Percentiles rank a stretch among this genome's conserved stretches.
phyloP scores from a whole-genome alignment of 2,329 filamentous ascomycete species.

The Sarocladium brachiariae region DNA sequence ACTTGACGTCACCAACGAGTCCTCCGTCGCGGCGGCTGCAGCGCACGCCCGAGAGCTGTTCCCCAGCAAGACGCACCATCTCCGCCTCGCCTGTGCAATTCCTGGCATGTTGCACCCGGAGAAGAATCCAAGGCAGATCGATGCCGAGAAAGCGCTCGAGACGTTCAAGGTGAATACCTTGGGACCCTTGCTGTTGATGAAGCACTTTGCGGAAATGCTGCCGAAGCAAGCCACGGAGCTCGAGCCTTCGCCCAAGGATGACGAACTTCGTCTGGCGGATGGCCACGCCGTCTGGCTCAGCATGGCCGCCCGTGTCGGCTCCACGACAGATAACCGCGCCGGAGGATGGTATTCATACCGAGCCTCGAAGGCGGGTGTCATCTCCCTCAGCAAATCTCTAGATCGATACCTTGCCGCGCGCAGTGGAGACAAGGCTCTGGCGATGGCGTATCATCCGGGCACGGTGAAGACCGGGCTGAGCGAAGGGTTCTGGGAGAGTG shows the following conservation, averaged over 20 bases:
- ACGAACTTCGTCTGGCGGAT: constrained; percentile 30
- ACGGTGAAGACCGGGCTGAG: constrained; percentile 73
- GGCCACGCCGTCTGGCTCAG: constrained; percentile 58
- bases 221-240: constrained; percentile 48
- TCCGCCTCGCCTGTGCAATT: constrained; percentile 63
- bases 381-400: constrained; percentile 62
- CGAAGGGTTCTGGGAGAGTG: constrained; percentile 62
- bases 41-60: constrained; percentile 44
- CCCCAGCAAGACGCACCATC: constrained; percentile 42
- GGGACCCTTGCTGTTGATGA: constrained; percentile 68
- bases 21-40: constrained; percentile 52
- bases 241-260: constrained; percentile 15
- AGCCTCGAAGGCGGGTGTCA: constrained; percentile 67
- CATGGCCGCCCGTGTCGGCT: constrained; percentile 74
- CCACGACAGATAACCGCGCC: constrained; percentile 61
- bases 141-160: constrained; percentile 52
- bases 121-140: constrained; percentile 60
- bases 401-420: constrained; percentile 57
- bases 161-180: constrained; percentile 70
- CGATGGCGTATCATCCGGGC: constrained; percentile 69
- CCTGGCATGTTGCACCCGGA: constrained; percentile 70
- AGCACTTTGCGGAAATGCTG: constrained; percentile 65
- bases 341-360: constrained; percentile 83
- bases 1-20: constrained; percentile 51
- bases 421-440: constrained; percentile 56